phyloP scores from a whole-genome alignment of 1,284 basidiomycete genomes.

The Mycosarcoma mackinlayi region DNA sequence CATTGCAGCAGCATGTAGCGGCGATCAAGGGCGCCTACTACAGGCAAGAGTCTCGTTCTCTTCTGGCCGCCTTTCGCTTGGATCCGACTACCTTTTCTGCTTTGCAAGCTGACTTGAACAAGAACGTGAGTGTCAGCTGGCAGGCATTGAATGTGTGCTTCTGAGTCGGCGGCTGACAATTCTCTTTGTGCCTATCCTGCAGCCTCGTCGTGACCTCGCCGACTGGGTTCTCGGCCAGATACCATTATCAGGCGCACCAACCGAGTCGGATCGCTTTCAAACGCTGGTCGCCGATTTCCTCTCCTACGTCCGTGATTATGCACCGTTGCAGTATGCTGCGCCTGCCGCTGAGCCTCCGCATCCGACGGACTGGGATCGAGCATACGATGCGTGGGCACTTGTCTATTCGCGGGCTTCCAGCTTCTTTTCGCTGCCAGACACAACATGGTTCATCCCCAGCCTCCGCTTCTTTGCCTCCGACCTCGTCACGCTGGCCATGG shows the following conservation, averaged over 20 bases:
- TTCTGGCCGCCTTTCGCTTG: conserved; percentile 30
- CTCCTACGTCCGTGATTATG: conserved; percentile 39
- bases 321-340: conserved; percentile 20
- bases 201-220: conserved; percentile 37
- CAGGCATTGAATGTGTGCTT: too few species aligned
- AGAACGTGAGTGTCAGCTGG: conserved; percentile 30
- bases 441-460: conserved; percentile 63
- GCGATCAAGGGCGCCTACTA: conserved; percentile 38
- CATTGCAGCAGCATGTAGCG: conserved; percentile 42
- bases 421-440: conserved; percentile 65
- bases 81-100: conserved; percentile 31
- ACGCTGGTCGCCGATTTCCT: conserved; percentile 44
- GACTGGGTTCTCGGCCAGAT: conserved; percentile 33
- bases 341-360: conserved; percentile 5
- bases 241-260: conserved; percentile 26
- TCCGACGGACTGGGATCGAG: conserved; percentile 31
- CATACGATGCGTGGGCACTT: conserved; percentile 56
- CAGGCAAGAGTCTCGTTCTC: conserved; percentile 19
- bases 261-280: conserved; percentile 49
- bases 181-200: not conserved
- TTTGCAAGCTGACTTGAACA: conserved; percentile 30
- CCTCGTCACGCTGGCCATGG: conserved; percentile 40
- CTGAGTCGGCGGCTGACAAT: too few species aligned
- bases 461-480: conserved; percentile 51
- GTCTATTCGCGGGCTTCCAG: conserved; percentile 60